Evolutionary conservation across 208 protist species (phyloP).

Genomic region (Trypanosoma conorhini): DNA sequence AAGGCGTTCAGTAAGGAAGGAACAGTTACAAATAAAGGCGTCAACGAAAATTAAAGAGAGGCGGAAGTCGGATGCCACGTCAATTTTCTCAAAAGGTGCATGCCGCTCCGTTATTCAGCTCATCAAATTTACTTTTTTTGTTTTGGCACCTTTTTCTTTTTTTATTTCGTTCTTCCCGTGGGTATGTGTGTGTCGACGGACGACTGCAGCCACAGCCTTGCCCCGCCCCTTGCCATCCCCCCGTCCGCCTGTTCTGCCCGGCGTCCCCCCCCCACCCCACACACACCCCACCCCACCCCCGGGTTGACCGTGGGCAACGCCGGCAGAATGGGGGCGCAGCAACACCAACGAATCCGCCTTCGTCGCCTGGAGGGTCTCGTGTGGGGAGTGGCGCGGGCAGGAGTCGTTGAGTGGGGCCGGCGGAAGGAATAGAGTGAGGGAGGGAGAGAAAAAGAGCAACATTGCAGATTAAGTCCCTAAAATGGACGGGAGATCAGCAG

Average conservation of each 20-base stretch:
- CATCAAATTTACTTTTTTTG: neutral
- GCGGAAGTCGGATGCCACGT: neutral
- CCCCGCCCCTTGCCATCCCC: neutral
- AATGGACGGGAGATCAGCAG: conserved; percentile 8
- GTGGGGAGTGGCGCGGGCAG: neutral
- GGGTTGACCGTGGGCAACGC: neutral
- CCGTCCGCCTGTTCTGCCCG: neutral
- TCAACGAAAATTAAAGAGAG: conserved; percentile 10
- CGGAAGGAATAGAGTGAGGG: neutral
- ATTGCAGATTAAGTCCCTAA: neutral
- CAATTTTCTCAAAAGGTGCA: neutral
- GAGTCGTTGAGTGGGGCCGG: neutral
- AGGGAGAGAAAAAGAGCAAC: neutral
- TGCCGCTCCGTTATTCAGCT: neutral
- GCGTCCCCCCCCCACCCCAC: too few relatives aligned
- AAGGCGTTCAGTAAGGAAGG: neutral
- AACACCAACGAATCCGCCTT: neutral
- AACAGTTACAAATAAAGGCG: neutral
- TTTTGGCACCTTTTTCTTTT: conserved; percentile 7
- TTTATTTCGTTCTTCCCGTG: neutral
- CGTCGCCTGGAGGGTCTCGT: neutral
- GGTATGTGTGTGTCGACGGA: neutral
- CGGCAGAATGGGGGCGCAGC: neutral
- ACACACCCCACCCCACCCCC: too few relatives aligned
- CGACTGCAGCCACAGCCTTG: neutral